A percentile compares a stretch with the other conserved stretches of the same genome.
phyloP scores from a whole-genome alignment of 2,329 filamentous ascomycete species.

The Proliferodiscus dingleyae region DNA sequence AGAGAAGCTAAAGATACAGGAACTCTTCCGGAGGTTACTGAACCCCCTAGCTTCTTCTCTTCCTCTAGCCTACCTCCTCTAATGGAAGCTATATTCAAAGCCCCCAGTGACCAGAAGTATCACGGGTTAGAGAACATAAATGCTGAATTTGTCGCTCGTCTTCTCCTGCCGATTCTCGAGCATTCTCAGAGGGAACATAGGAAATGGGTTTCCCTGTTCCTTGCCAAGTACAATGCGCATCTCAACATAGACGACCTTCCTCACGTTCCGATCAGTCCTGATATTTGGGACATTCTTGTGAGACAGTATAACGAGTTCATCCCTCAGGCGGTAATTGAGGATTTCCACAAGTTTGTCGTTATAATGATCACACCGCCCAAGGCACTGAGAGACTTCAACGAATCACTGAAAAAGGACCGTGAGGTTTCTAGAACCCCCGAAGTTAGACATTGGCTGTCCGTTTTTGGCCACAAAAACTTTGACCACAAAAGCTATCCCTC shows the following conservation, averaged over 20 bases:
- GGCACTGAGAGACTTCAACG: slow-evolving; percentile 9
- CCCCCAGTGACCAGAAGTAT: not conserved
- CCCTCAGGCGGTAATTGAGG: slow-evolving; percentile 7
- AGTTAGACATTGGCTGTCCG: slow-evolving; percentile 12
- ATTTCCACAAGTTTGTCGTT: slow-evolving; percentile 11
- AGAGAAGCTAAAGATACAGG: slow-evolving; percentile 18
- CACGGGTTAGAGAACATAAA: slow-evolving; percentile 4
- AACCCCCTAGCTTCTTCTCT: no score
- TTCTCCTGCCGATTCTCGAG: slow-evolving; percentile 6
- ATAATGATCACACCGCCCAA: slow-evolving; percentile 10
- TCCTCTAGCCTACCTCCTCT: slow-evolving; percentile 9
- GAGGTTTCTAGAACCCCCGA: slow-evolving; percentile 8
- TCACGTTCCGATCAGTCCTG: slow-evolving; percentile 6
- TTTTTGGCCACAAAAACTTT: slow-evolving; percentile 6
- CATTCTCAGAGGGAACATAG: slow-evolving; percentile 7
- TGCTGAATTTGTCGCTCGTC: slow-evolving; percentile 6
- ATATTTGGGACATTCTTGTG: slow-evolving; percentile 8
- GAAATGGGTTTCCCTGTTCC: slow-evolving; percentile 11
- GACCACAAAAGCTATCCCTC: no score
- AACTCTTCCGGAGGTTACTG: slow-evolving; percentile 22
- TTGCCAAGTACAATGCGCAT: slow-evolving; percentile 6
- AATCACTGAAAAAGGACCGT: slow-evolving; percentile 6
- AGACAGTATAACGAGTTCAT: slow-evolving; percentile 6
- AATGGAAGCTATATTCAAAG: slow-evolving; percentile 7
- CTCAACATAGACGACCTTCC: slow-evolving; percentile 9